Conservation (phyloP, 352 stramenopile genomes). For the Phytophthora pinifolia region DNA sequence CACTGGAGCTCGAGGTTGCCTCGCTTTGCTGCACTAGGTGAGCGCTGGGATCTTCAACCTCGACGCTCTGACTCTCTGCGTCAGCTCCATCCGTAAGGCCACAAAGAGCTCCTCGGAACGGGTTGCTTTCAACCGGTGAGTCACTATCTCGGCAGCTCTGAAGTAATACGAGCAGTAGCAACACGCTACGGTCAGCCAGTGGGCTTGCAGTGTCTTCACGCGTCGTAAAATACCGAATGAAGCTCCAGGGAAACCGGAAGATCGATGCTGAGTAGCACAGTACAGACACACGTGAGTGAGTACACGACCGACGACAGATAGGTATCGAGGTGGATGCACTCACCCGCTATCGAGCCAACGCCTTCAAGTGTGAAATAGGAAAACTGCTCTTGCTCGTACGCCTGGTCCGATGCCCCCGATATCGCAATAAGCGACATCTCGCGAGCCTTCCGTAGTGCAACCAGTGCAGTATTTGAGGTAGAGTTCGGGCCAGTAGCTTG, state of each 20-base stretch:
- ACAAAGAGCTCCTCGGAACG: constrained; percentile 59
- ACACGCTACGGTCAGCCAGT: constrained; percentile 62
- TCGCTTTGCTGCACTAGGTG: constrained; percentile 19
- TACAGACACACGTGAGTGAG: constrained; percentile 7
- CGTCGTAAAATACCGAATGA: constrained; percentile 70
- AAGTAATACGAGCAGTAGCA: constrained; percentile 70
- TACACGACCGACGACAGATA: neutral
- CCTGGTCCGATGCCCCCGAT: constrained; percentile 43
- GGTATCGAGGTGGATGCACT: constrained; percentile 11
- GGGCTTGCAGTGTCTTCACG: constrained; percentile 52
- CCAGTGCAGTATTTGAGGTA: constrained; percentile 33
- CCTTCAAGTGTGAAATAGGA: constrained; percentile 75
- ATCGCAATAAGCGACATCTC: constrained; percentile 67
- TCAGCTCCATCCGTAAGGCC: constrained; percentile 34
- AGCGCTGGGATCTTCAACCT: constrained; percentile 31
- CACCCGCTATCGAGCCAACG: constrained; percentile 61
- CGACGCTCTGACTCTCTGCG: constrained; percentile 27
- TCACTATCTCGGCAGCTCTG: constrained; percentile 67
- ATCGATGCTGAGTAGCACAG: constrained; percentile 43
- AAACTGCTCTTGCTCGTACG: constrained; percentile 55
- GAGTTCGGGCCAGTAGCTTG: constrained; percentile 34
- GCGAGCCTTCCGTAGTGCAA: constrained; percentile 46
- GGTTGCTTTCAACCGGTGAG: constrained; percentile 43
- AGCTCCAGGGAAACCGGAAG: constrained; percentile 61
- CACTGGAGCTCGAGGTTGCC: constrained; percentile 3